Percentiles rank a stretch among this genome's conserved stretches.
Conservation (phyloP, 2,329 filamentous ascomycete species). For the Pseudonectria buxi region DNA sequence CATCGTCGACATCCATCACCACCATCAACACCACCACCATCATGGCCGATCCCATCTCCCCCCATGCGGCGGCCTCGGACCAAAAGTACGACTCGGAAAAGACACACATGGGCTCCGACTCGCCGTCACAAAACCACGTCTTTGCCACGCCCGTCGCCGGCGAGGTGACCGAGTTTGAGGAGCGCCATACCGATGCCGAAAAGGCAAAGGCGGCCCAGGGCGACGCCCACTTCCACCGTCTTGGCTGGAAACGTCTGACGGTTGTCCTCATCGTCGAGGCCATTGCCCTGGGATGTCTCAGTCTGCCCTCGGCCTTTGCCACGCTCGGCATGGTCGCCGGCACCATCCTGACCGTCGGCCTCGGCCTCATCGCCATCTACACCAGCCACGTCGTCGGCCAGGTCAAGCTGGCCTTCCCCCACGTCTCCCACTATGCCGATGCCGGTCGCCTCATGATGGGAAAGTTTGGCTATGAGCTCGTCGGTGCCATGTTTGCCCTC, state of each 20-base stretch:
- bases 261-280: conserved; percentile 51
- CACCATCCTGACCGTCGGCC: conserved; percentile 33
- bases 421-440: conserved; percentile 61
- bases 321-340: conserved; percentile 48
- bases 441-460: conserved; percentile 58
- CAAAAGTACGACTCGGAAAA: conserved; percentile 6
- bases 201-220: conserved; percentile 40
- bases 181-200: conserved; percentile 34
- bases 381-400: conserved; percentile 41
- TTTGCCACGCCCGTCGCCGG: conserved; percentile 22
- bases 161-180: conserved; percentile 33
- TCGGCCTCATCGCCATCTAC: conserved; percentile 42
- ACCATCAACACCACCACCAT: not conserved
- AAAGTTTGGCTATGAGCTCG: conserved; percentile 51
- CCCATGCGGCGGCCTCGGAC: conserved; percentile 6
- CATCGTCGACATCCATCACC: too few relatives aligned
- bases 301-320: conserved; percentile 45
- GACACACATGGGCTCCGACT: conserved; percentile 1
- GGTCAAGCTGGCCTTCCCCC: conserved; percentile 44
- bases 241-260: conserved; percentile 52
- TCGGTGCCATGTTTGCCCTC: conserved; percentile 54
- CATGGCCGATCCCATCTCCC: conserved; percentile 15
- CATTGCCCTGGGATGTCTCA: conserved; percentile 47
- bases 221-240: conserved; percentile 42
- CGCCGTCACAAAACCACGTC: conserved; percentile 17